Evolutionary conservation across 805 yeast species (phyloP).

Genomic region (Saturnispora ahearnii): DNA sequence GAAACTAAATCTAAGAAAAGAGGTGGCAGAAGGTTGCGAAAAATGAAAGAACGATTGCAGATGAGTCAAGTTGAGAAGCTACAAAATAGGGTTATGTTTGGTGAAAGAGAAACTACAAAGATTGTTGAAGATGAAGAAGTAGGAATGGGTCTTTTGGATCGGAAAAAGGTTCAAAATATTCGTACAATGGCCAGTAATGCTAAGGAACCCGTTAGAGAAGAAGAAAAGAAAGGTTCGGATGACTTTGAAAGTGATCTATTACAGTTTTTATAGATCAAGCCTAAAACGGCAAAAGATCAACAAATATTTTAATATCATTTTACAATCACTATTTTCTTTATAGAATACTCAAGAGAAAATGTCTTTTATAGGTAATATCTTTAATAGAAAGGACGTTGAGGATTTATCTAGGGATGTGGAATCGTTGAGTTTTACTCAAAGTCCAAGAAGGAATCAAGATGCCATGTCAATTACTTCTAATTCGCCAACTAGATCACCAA

Average conservation of each 20-base stretch:
- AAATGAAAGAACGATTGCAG: slow-evolving; percentile 70
- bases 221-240: slow-evolving; percentile 3
- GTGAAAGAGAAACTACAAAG: slow-evolving; percentile 55
- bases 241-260: background rate
- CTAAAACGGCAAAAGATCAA: slow-evolving; percentile 12
- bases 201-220: slow-evolving; percentile 10
- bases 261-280: slow-evolving; percentile 1
- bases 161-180: slow-evolving; percentile 16
- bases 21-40: slow-evolving; percentile 76
- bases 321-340: background rate
- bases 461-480: slow-evolving; percentile 23
- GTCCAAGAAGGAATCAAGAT: slow-evolving; percentile 17
- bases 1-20: slow-evolving; percentile 74
- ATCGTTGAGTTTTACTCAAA: slow-evolving; percentile 24
- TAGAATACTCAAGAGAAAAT: slow-evolving; percentile 7
- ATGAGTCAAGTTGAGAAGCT: slow-evolving; percentile 75
- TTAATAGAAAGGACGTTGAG: slow-evolving; percentile 24
- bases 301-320: slow-evolving; percentile 7
- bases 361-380: slow-evolving; percentile 25
- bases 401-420: slow-evolving; percentile 29
- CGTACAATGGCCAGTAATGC: slow-evolving; percentile 11
- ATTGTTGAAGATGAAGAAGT: slow-evolving; percentile 70
- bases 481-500: slow-evolving; percentile 22
- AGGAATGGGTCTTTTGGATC: slow-evolving; percentile 67
- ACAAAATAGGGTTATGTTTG: slow-evolving; percentile 80